A percentile compares a stretch with the other conserved stretches of the same genome.
Evolutionary conservation across 2,329 filamentous ascomycete species (phyloP).

Genomic region (Immersiporthe knoxdaviesiana): DNA sequence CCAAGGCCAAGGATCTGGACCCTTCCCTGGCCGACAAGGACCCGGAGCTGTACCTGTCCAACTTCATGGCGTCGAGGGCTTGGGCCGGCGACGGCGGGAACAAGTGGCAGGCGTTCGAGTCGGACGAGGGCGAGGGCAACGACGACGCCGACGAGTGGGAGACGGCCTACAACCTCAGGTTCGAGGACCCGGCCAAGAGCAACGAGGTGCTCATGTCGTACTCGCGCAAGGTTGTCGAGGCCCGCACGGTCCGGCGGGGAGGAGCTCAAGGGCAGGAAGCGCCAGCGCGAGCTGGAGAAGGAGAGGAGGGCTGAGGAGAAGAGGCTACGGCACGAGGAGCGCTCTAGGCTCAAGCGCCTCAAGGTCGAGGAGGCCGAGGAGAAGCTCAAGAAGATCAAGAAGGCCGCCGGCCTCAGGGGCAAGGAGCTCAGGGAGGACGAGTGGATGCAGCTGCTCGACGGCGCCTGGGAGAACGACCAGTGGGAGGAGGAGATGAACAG

Average conservation of each 20-base stretch:
- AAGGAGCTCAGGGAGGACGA: conserved; percentile 72
- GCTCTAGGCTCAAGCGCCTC: conserved; percentile 80
- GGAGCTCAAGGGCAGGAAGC: conserved; percentile 75
- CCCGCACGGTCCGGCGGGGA: conserved; percentile 86
- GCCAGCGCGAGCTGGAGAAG: conserved; percentile 76
- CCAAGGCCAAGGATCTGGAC: conserved; percentile 59
- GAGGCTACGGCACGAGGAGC: conserved; percentile 75
- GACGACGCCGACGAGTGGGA: conserved; percentile 85
- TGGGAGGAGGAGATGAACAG: conserved; percentile 93
- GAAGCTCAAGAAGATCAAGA: conserved; percentile 85
- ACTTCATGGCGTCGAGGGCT: conserved; percentile 89
- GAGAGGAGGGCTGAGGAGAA: conserved; percentile 80
- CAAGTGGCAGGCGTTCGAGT: conserved; percentile 82
- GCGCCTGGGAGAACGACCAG: conserved; percentile 82
- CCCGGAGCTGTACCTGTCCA: conserved; percentile 86
- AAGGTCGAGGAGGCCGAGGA: conserved; percentile 89
- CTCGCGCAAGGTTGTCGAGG: conserved; percentile 80
- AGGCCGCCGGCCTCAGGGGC: conserved; percentile 79
- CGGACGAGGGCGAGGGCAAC: conserved; percentile 84
- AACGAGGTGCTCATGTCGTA: conserved; percentile 90
- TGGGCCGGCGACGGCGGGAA: conserved; percentile 73
- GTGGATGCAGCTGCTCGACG: conserved; percentile 83
- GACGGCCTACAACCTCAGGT: conserved; percentile 91
- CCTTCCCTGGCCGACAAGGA: conserved; percentile 81
- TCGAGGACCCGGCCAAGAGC: conserved; percentile 86